Conservation (phyloP, 345 rosid genomes). For the sweet orange (Citrus sinensis) region DVS_A1.0 CM039163.1:26289001-26289500, state of each 20-base stretch:
- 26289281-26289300: slow-evolving; percentile 36
- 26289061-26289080: slow-evolving; percentile 67
- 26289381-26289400: neutral
- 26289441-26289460: neutral
- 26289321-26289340: neutral
- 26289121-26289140: neutral
- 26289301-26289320: neutral
- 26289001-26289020: no score
- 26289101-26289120: neutral
- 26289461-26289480: neutral
- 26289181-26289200: slow-evolving; percentile 46
- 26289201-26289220: slow-evolving; percentile 47
- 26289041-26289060: slow-evolving; percentile 57
- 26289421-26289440: neutral
- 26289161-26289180: neutral
- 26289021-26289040: no score
- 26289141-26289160: neutral
- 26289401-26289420: neutral
- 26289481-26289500: neutral
- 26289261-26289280: slow-evolving; percentile 57
- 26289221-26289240: slow-evolving; percentile 36
- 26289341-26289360: neutral
- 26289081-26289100: slow-evolving; percentile 72
- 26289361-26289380: neutral
- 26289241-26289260: slow-evolving; percentile 54